Base-by-base conservation (phyloP, 2,329 filamentous ascomycete genomes). In the Acrocalymma vagum region DNA sequence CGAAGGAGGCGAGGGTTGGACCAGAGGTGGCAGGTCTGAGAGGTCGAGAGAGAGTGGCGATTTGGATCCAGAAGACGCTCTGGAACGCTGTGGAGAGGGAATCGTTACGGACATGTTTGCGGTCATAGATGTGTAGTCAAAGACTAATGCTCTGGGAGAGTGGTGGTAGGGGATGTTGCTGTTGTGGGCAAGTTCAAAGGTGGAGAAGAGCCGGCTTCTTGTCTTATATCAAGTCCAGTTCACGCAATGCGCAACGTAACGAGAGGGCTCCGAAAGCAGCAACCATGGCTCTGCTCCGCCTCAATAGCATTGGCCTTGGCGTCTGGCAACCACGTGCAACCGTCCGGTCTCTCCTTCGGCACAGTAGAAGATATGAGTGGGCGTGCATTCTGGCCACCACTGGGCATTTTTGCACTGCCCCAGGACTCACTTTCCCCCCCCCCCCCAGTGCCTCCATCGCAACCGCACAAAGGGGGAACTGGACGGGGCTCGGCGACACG, bases 1-100 rank as follows among this genome's bases (percentile, higher is more conserved):
- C 54, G 86, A 88, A 5, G 88, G 86, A 38, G 85, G 82, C 17
- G 87, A 84, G n/a, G 88, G 88, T 63, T 83, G 80, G 27, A 78
- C 76, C 39, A 89, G 77, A 23, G 86, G 81, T 33, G 89, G 88
- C 27, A 93, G 73, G 62, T 78, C 81, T 48, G 86, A 87, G 29
- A 93, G 81, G 64, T 93, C 88, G 61, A 94, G 80, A 15, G 83
- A 85, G 42, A 90, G 81, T 57, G 79, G 74, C 45, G 76, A 67
- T 46, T 67, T 69, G 54, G 51, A 57, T 26, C 63, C 24, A 6
- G 67, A 69, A 18, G 66, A 70, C 38, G 65, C 53, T 51, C 65
- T 60, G 24, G 66, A 68, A 51, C 53, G 65, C 38, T 51, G 48
- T 33, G 65, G 62, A 38, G 65, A 65, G 17, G 64, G 61, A 16